phyloP scores from a whole-genome alignment of 73 alveolate genomes.

The Durusdinium trenchii region DNA sequence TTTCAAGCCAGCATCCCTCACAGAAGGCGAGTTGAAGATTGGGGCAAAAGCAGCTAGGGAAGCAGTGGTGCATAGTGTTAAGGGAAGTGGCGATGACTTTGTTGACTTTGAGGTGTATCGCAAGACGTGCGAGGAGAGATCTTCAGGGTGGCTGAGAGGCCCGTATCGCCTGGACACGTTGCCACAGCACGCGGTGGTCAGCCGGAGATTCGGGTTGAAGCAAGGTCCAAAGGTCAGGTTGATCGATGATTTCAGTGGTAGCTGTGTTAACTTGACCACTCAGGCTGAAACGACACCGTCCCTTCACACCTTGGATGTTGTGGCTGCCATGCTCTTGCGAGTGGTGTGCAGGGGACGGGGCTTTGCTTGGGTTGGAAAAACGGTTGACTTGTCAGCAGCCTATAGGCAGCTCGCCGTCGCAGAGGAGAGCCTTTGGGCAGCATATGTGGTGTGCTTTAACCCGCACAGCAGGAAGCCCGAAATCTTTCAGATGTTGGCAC shows the following conservation, averaged over 20 bases:
- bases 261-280: background rate
- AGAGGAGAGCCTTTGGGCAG: background rate
- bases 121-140: background rate
- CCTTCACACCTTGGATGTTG: background rate
- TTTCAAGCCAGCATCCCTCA: background rate
- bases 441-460: background rate
- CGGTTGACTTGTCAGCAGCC: background rate
- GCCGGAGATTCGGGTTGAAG: background rate
- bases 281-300: background rate
- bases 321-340: background rate
- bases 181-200: background rate
- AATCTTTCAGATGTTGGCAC: background rate
- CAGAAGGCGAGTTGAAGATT: background rate
- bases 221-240: background rate
- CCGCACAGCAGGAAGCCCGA: background rate
- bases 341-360: background rate
- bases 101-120: background rate
- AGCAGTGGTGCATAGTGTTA: background rate
- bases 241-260: background rate
- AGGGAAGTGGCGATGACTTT: background rate
- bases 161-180: background rate
- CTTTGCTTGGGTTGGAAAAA: background rate
- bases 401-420: conserved; percentile 1
- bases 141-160: background rate
- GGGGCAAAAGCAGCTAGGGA: background rate